Base-by-base conservation (phyloP, 441 rosid species). In the Croton laevigatus region DNA sequence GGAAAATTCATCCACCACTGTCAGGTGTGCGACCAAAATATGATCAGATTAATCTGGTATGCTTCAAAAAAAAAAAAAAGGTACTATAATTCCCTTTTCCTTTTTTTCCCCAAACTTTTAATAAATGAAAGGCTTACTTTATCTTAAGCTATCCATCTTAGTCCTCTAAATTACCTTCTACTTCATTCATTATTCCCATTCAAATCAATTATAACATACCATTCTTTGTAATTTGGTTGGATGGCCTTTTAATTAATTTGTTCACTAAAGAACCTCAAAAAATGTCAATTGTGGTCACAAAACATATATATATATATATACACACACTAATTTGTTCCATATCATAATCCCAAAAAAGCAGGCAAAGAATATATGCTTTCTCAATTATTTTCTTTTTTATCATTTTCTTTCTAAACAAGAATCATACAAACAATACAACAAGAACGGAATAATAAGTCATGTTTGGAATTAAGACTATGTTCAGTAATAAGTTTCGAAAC, bases 341-440 rank as follows among this genome's bases (percentile, higher is more conserved):
- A 80, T 77, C 81, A 75, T 78, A 75, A 70, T 77, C 32, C 32
- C 32, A 27, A 75, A 57, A 80, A 71, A 62, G 42, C 44, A 59
- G 59, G 52, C 63, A 74, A 69, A 75, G 87, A 80, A 84, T 76
- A 73, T 70, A 65, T 84, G 68, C 82, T 64, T 42, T 59, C 44
- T 34, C 32, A 1, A 27, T 22, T n/a, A 5, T 7, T 76, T 20
- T 7, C 36, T 17, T 62, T 59, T 49, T 49, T 49, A 49, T 8
- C 53, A 49, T 3, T 38, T 53, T 46, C 44, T n/a, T 7, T 20
- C 44, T 42, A 54, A 65, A 55, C 42, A 45, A 68, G 5, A 53
- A 53, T 53, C 23, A 53, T 8, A 53, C n/a, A 8, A 8, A 53
- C 7, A 53, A 53, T 8, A 40, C 16, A 37, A 40, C 6, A 40